A percentile compares a stretch with the other conserved stretches of the same genome.
Conservation (phyloP, 202 grass and related monocot genomes). For the Brachypodium distachyon region DNA sequence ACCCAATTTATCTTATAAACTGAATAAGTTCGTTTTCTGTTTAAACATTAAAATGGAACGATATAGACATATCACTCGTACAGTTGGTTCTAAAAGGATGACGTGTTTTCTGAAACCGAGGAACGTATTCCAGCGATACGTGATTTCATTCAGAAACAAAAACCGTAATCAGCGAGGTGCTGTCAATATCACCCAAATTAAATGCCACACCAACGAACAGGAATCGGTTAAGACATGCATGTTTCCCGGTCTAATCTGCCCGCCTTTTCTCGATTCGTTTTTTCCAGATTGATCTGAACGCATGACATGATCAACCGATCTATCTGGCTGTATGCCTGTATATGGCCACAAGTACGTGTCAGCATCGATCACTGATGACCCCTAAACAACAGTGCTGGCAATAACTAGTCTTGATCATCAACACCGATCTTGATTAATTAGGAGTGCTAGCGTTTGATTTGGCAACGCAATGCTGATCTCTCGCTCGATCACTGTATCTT, state of each 20-base stretch:
- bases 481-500: too few relatives aligned
- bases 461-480: not conserved
- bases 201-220: constrained; percentile 34
- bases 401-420: not conserved
- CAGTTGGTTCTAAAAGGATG: too few relatives aligned
- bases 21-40: too few relatives aligned
- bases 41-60: too few relatives aligned
- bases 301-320: too few relatives aligned
- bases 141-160: not conserved
- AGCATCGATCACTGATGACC: not conserved
- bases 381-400: not conserved
- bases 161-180: not conserved
- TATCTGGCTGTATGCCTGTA: not conserved
- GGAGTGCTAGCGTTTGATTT: not conserved
- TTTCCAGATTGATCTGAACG: not conserved
- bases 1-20: too few relatives aligned
- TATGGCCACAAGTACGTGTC: not conserved
- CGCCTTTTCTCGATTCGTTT: not conserved
- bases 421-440: not conserved
- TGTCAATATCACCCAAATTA: constrained; percentile 12
- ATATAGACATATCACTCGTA: too few relatives aligned
- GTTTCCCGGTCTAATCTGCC: not conserved
- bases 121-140: too few relatives aligned
- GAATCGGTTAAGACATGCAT: constrained; percentile 16
- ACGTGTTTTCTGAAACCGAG: too few relatives aligned